phyloP scores from a whole-genome alignment of 176 grass and related monocot species.

The Neostapfia colusana region DNA sequence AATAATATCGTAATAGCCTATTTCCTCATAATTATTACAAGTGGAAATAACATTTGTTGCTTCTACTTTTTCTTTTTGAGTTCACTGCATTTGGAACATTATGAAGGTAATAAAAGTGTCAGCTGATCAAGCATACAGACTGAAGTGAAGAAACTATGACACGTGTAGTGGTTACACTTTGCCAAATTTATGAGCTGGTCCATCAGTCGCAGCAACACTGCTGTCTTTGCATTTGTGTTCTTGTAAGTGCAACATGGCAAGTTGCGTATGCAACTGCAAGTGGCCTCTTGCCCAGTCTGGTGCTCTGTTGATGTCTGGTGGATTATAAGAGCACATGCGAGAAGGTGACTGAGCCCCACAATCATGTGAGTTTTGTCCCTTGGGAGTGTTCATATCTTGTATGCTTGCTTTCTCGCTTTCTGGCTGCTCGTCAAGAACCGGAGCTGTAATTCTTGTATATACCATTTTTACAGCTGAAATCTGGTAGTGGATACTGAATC shows the following conservation, averaged over 20 bases:
- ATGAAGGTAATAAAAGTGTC: neutral
- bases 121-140: constrained; percentile 20
- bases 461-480: constrained; percentile 10
- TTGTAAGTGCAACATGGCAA: constrained; percentile 14
- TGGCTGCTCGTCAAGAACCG: neutral
- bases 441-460: constrained; percentile 6
- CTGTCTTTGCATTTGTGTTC: constrained; percentile 14
- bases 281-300: constrained; percentile 30
- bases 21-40: neutral
- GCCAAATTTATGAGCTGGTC: neutral
- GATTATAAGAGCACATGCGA: constrained; percentile 26
- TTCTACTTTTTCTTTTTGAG: neutral
- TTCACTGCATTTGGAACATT: neutral
- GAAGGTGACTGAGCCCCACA: constrained; percentile 30
- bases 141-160: neutral
- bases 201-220: neutral
- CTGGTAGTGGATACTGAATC: constrained; percentile 3
- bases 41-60: neutral
- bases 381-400: constrained; percentile 19
- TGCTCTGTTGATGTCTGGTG: constrained; percentile 28
- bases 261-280: constrained; percentile 30
- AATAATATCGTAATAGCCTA: neutral
- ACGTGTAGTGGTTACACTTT: constrained; percentile 6
- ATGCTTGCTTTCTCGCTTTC: constrained; percentile 12
- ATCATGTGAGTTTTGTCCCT: constrained; percentile 38